Percentiles rank a stretch among this genome's conserved stretches.
Evolutionary conservation across 805 yeast genomes (phyloP).

Genomic region (Sungouiella thailandica): DNA sequence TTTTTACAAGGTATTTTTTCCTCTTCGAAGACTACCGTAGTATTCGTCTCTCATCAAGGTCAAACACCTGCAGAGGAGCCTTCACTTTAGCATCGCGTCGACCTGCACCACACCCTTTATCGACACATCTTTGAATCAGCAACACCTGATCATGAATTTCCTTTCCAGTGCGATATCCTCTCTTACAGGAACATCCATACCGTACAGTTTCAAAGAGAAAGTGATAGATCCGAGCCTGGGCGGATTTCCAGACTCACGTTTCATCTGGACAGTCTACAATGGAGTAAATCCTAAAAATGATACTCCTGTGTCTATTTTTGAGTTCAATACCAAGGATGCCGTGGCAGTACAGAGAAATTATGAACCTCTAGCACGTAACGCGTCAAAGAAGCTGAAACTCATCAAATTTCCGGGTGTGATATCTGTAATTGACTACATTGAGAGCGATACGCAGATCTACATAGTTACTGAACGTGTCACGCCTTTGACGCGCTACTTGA

Average conservation of each 20-base stretch:
- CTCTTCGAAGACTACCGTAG: no score
- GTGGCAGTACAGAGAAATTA: constrained; percentile 10
- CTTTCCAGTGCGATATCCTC: constrained; percentile 58
- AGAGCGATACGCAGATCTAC: constrained; percentile 51
- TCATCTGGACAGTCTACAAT: constrained; percentile 60
- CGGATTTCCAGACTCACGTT: constrained; percentile 18
- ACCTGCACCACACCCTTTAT: neutral
- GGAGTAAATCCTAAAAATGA: constrained; percentile 54
- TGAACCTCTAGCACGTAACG: constrained; percentile 31
- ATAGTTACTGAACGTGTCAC: constrained; percentile 63
- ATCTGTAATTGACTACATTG: constrained; percentile 57
- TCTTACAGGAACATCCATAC: constrained; percentile 53
- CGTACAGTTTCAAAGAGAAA: constrained; percentile 50
- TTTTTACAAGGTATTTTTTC: neutral
- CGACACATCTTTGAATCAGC: neutral
- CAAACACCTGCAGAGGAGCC: no score
- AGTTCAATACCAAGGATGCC: constrained; percentile 46
- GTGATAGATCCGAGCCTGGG: constrained; percentile 22
- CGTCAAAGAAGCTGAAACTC: constrained; percentile 44
- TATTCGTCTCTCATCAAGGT: no score
- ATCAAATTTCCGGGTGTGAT: constrained; percentile 69
- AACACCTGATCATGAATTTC: constrained; percentile 50
- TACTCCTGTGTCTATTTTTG: constrained; percentile 58
- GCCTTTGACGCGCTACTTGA: constrained; percentile 44
- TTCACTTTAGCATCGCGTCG: neutral